Evolutionary conservation across 495 filamentous ascomycete genomes (phyloP).

Genomic region (Lentithecium fluviatile): DNA sequence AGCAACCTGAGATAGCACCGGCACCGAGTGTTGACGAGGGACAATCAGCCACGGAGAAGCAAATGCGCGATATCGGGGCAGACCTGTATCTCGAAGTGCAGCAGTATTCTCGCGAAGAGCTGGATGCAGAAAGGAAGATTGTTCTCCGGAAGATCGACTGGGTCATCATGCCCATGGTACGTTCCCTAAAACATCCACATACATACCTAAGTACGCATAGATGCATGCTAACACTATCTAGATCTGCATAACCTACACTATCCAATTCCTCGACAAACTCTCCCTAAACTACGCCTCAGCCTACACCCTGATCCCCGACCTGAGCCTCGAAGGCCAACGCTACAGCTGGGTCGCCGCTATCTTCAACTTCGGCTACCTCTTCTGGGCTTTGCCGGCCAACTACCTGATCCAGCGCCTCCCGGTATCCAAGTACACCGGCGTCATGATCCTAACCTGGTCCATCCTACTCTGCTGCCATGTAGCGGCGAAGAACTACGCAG

Average conservation of each 20-base stretch:
- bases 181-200: not conserved
- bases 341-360: constrained; percentile 76
- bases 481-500: constrained; percentile 54
- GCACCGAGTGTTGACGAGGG: constrained; percentile 13
- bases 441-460: constrained; percentile 63
- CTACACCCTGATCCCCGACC: constrained; percentile 48
- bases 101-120: constrained; percentile 33
- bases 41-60: constrained; percentile 27
- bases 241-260: constrained; percentile 32
- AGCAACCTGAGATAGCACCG: constrained; percentile 8
- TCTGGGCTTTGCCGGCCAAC: constrained; percentile 50
- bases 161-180: constrained; percentile 38
- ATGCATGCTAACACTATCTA: not conserved
- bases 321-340: constrained; percentile 50
- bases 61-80: constrained; percentile 36
- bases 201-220: not conserved
- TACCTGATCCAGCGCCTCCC: constrained; percentile 59
- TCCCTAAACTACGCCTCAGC: constrained; percentile 22
- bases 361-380: constrained; percentile 69
- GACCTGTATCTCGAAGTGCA: constrained; percentile 35
- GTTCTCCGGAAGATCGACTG: constrained; percentile 35
- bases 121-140: constrained; percentile 29
- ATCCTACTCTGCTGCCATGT: constrained; percentile 57
- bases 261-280: constrained; percentile 35
- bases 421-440: constrained; percentile 56